Percentiles rank a stretch among this genome's conserved stretches.
These are phyloP conservation scores for Hyaloscypha variabilis DNA, from an alignment of 495 filamentous ascomycete species.

Conservation along the genomic window DNA sequence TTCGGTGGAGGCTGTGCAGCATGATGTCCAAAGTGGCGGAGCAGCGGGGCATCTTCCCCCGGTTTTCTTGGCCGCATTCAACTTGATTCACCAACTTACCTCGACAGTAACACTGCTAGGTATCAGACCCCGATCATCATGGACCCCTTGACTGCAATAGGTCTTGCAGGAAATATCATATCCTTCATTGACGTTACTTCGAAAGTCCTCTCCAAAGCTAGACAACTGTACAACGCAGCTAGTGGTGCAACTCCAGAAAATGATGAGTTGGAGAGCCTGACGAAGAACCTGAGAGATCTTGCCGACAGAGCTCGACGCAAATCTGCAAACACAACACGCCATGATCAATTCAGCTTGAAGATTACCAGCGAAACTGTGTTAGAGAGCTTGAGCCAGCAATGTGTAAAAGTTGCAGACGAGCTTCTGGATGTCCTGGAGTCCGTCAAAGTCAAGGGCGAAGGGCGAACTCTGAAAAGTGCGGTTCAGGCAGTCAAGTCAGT, in stretches of 20 bases:
- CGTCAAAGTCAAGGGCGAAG: not conserved
- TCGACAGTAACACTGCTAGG: too few species aligned
- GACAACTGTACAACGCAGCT: not conserved
- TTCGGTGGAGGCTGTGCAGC: too few species aligned
- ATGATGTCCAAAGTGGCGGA: too few species aligned
- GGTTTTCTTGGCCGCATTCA: too few species aligned
- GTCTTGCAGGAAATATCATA: constrained; percentile 12
- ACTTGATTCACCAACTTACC: too few species aligned
- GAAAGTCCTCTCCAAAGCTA: not conserved
- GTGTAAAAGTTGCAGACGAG: not conserved
- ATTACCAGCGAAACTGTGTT: not conserved
- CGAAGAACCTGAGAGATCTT: not conserved
- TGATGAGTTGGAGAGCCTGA: not conserved
- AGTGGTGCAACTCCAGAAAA: not conserved
- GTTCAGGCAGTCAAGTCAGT: not conserved
- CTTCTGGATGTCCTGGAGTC: not conserved
- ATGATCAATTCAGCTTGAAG: not conserved
- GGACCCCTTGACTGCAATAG: constrained; percentile 7
- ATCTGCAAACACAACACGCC: not conserved
- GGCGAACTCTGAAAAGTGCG: not conserved
- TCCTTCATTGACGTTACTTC: constrained; percentile 5
- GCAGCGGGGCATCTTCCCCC: too few species aligned
- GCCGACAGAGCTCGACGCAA: not conserved
- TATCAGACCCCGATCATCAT: not conserved
- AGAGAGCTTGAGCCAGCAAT: not conserved